These are phyloP conservation scores for Porcisia hertigi DNA, from an alignment of 208 protist species.

Conservation along the genomic window DNA sequence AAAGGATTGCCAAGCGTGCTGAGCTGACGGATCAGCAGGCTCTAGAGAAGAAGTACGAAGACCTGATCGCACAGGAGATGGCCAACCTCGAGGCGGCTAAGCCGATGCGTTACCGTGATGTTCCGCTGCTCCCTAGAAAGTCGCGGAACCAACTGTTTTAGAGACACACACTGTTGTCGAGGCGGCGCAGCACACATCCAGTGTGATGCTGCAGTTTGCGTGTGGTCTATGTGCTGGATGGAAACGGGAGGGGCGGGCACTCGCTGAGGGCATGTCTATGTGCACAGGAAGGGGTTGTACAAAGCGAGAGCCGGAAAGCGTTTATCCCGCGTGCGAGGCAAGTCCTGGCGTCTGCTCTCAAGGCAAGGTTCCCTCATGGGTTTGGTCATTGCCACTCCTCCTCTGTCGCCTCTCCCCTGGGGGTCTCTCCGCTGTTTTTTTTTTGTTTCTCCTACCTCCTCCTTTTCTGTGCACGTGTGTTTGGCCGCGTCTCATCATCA, in stretches of 20 bases:
- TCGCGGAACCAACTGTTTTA: constrained; percentile 46
- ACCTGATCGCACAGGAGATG: constrained; percentile 73
- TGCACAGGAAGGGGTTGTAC: too few species aligned
- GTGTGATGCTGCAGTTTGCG: not conserved
- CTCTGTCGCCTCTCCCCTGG: not conserved
- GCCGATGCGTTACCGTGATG: constrained; percentile 69
- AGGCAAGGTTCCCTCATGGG: not conserved
- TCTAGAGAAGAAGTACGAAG: constrained; percentile 53
- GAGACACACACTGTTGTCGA: not conserved
- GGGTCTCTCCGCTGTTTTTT: not conserved
- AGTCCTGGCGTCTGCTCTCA: too few species aligned
- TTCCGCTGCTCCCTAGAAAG: constrained; percentile 61
- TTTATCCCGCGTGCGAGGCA: too few species aligned
- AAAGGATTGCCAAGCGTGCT: constrained; percentile 32
- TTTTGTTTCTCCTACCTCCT: not conserved
- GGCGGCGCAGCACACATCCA: not conserved
- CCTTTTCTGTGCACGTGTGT: not conserved
- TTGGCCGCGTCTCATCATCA: not conserved
- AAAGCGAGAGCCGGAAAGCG: too few species aligned
- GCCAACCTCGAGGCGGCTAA: constrained; percentile 76
- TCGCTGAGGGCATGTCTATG: too few species aligned
- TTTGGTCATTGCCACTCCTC: not conserved
- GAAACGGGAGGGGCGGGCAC: not conserved
- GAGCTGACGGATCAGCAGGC: constrained; percentile 65
- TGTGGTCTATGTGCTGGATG: not conserved